Evolutionary conservation across 2,329 filamentous ascomycete species (phyloP).

Genomic region (Neofusicoccum laricinum): DNA sequence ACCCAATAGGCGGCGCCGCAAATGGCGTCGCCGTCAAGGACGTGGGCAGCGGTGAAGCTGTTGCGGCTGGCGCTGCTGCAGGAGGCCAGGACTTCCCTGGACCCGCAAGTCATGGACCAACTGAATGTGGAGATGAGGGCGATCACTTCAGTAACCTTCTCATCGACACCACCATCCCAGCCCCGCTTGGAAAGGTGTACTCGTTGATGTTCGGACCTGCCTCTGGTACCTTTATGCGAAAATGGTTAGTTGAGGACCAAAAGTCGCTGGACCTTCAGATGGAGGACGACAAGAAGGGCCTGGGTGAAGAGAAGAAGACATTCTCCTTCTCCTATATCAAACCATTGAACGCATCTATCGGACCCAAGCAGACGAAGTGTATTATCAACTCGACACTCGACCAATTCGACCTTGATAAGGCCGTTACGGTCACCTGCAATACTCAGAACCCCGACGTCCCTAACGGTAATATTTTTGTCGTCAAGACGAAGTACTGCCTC

Average conservation of each 20-base stretch:
- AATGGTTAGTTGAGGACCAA: conserved; percentile 81
- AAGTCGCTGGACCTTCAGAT: conserved; percentile 86
- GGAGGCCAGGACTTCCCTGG: conserved; percentile 71
- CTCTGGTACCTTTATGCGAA: conserved; percentile 78
- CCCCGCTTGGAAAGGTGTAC: conserved; percentile 89
- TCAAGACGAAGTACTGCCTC: conserved; percentile 92
- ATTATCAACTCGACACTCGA: conserved; percentile 85
- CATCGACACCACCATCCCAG: conserved; percentile 81
- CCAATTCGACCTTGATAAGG: conserved; percentile 79
- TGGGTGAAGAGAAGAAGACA: conserved; percentile 70
- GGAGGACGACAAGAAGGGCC: conserved; percentile 74
- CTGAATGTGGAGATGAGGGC: conserved; percentile 76
- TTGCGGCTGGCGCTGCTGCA: conserved; percentile 40
- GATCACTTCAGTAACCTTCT: conserved; percentile 82
- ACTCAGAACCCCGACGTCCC: conserved; percentile 95
- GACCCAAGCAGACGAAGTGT: conserved; percentile 92
- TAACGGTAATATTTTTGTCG: conserved; percentile 84
- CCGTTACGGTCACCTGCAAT: conserved; percentile 74
- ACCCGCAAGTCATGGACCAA: conserved; percentile 74
- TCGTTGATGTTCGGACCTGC: conserved; percentile 79
- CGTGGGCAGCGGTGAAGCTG: conserved; percentile 35
- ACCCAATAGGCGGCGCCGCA: conserved; percentile 37
- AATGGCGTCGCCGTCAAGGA: conserved; percentile 40
- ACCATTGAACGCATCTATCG: conserved; percentile 77
- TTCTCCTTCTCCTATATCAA: conserved; percentile 87